Conservation (phyloP, 371 early-diverging fungal genomes). For the Cokeromyces recurvatus region DNA sequence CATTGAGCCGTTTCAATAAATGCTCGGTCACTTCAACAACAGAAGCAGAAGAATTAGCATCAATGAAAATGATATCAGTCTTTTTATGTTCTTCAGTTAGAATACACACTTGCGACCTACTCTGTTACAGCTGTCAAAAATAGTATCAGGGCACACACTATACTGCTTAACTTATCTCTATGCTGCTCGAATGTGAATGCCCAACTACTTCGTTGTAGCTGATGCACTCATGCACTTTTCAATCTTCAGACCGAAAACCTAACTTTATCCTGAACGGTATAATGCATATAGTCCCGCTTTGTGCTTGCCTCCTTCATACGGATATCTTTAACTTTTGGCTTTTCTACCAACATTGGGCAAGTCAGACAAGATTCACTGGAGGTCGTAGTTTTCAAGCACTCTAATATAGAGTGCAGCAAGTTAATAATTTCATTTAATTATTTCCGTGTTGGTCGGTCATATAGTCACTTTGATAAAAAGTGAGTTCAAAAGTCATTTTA, state of each 20-base stretch:
- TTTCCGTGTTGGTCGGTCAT: no score
- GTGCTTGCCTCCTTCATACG: background rate
- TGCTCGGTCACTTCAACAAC: background rate
- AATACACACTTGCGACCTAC: slow-evolving; percentile 5
- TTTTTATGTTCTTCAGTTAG: slow-evolving; percentile 7
- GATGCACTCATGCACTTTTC: slow-evolving; percentile 8
- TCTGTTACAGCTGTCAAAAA: slow-evolving; percentile 4
- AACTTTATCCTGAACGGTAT: slow-evolving; percentile 11
- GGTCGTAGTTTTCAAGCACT: no score
- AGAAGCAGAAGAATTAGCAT: background rate
- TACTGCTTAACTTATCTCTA: slow-evolving; percentile 6
- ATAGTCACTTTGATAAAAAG: no score
- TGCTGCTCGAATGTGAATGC: slow-evolving; percentile 25
- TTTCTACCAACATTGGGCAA: slow-evolving; percentile 4
- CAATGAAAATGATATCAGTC: slow-evolving; percentile 1
- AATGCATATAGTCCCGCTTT: background rate
- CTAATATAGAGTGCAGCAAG: no score
- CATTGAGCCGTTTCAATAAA: background rate
- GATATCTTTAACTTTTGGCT: slow-evolving; percentile 7
- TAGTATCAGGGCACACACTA: slow-evolving; percentile 4
- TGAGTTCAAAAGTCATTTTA: no score
- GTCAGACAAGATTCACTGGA: background rate
- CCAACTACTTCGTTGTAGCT: slow-evolving; percentile 14
- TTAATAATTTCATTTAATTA: no score
- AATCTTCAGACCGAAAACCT: background rate